phyloP scores from a whole-genome alignment of 169 alveolate species.

The Plasmodium blacklocki region DNA sequence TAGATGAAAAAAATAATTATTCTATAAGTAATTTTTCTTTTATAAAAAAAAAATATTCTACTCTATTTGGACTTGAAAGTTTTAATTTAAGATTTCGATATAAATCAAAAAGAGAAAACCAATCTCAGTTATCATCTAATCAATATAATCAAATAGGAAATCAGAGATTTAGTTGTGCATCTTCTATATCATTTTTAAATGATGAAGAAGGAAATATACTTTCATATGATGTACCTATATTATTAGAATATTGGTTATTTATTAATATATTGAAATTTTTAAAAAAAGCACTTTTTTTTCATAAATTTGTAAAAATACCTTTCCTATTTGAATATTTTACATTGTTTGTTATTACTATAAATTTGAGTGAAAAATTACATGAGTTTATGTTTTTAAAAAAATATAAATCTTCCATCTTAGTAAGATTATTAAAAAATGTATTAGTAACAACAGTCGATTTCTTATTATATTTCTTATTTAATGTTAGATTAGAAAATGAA shows the following conservation, averaged over 20 bases:
- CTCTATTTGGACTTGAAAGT: too few species aligned
- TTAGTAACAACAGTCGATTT: constrained; percentile 44
- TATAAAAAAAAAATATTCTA: too few species aligned
- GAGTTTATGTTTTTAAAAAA: constrained; percentile 53
- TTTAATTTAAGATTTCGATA: too few species aligned
- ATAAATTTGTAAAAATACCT: constrained; percentile 18
- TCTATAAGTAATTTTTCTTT: too few species aligned
- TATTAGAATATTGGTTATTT: constrained; percentile 68
- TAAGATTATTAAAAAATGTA: constrained; percentile 39
- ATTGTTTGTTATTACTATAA: constrained; percentile 32
- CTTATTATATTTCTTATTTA: constrained; percentile 41
- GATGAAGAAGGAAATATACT: neutral
- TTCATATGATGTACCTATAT: constrained; percentile 42
- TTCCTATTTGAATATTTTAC: constrained; percentile 40
- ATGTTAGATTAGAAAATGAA: constrained; percentile 54
- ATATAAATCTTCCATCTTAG: constrained; percentile 57
- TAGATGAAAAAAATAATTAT: too few species aligned
- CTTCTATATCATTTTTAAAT: neutral
- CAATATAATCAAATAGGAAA: too few species aligned
- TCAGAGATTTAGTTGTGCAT: too few species aligned
- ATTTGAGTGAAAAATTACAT: constrained; percentile 57
- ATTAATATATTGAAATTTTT: constrained; percentile 47
- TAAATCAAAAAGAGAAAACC: too few species aligned
- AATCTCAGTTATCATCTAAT: too few species aligned
- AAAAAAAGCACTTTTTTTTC: constrained; percentile 17